Percentiles rank a stretch among this genome's conserved stretches.
Conservation (phyloP, 305 asterid genomes). For the Coffea humblotiana region DNA sequence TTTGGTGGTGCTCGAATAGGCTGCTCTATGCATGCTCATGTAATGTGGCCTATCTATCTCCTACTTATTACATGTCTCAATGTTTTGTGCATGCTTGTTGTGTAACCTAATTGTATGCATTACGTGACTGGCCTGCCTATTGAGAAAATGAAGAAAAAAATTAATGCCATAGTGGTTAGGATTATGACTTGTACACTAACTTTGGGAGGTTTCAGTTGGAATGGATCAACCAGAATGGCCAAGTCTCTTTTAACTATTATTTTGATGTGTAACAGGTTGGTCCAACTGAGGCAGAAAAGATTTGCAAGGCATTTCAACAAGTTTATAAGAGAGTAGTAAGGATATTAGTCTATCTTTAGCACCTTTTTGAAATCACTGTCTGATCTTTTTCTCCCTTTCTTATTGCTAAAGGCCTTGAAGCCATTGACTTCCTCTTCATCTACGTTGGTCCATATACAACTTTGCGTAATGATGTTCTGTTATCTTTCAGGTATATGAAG, state of each 20-base stretch:
- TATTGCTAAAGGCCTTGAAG: background rate
- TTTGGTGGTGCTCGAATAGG: background rate
- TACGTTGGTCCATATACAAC: background rate
- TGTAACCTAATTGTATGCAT: background rate
- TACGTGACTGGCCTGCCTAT: background rate
- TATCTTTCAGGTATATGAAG: conserved; percentile 70
- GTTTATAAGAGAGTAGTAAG: conserved; percentile 78
- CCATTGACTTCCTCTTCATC: background rate
- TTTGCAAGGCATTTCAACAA: conserved; percentile 76
- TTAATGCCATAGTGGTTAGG: background rate
- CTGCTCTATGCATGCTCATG: background rate
- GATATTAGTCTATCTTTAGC: conserved; percentile 7
- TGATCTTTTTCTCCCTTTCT: background rate
- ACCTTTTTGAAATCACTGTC: conserved; percentile 6
- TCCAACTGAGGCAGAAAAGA: conserved; percentile 69
- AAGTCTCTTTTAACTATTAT: background rate
- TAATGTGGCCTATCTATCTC: background rate
- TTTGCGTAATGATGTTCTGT: background rate
- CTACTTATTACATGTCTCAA: background rate
- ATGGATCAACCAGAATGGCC: background rate
- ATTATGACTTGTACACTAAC: background rate
- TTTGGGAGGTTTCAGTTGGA: conserved; percentile 4
- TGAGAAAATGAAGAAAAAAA: background rate
- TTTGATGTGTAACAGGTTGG: conserved; percentile 54
- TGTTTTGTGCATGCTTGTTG: background rate